Base-by-base conservation (phyloP, 2,329 filamentous ascomycete species). In the Ascochyta rabiei region DNA sequence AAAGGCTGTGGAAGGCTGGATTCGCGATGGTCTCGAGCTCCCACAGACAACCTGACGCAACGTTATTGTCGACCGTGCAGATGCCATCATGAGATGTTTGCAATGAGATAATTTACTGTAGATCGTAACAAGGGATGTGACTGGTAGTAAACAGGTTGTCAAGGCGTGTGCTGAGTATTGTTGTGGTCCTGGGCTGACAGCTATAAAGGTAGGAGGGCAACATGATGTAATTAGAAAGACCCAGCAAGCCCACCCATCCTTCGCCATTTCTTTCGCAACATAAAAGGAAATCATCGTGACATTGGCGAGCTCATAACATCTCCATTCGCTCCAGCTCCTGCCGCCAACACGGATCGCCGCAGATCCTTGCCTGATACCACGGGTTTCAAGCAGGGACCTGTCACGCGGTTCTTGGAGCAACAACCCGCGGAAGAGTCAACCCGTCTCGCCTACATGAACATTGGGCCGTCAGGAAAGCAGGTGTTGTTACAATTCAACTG, bases 221-320 rank as follows among this genome's bases (percentile, higher is more conserved):
- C 23, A 35, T 52, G 48, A 52, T 41, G 48, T 52, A 46, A 46
- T 21, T 28, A 5, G 18, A 31, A 18, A 26, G 21, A 7, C 23
- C 21, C 33, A 38, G 33, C 28, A 51, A 51, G 24, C 19, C 23
- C 33, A 10, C 39, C 33, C 34, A 26, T 39, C 12, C 21, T 12
- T 35, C 15, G 35, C 21, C 35, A 6, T 33, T 21, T 15, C 16
- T 31, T 30, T 23, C 21, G 19, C 41, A 28, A 52, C 21, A 52
- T 35, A 46, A 41, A 52, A 15, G 21, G n/a, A 19, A 19, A 6
- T 26, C 41, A 52, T 52, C 48, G 48, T 52, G 48, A 46, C 41
- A 28, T 41, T 35, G 28, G 48, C 28, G 15, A 24, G 21, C 21
- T 26, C 12, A 15, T 26, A 8, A 12, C 26, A 26, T 13, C 26